Base-by-base conservation (phyloP, 306 rosid genomes). In the Cucurbita moschata region DNA sequence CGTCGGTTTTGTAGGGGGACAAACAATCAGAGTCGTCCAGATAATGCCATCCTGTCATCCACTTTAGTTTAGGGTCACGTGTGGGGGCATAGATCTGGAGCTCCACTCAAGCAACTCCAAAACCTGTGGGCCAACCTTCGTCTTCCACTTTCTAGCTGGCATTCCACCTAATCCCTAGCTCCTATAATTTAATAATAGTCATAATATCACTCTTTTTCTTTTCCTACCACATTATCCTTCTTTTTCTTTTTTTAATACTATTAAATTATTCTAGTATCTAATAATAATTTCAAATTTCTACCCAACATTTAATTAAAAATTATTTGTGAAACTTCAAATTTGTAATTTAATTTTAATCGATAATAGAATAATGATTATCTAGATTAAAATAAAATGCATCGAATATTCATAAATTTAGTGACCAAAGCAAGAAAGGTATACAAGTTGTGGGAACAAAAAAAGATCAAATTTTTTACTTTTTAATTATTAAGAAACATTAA, bases 131-230 rank as follows among this genome's bases (percentile, higher is more conserved):
- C 65, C 65, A 11, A 59, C 15, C 15, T 14, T 11, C 16, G n/a
- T 59, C 8, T 30, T 65, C 10, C 1, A 66, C 72, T 66, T 66
- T 66, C 72, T 21, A 66, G 72, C 55, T 66, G 72, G 40, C 72
- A 66, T 66, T 66, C 72, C 72, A 66, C 72, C 72, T 66, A 66
- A 66, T 61, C 14, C 38, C 67, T 35, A 61, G 4, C 10, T 26
- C n/a, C 53, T 18, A 11, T 19, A 1, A 38, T 39, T 26, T 30
- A 1, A 58, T n/a, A 8, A 15, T 62, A 58, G 12, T 26, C 8
- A 50, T 14, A 5, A 50, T 7, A 12, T 49, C 11, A 49, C 53
- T 18, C 8, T 1, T 7, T 55, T 18, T 16, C 12, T 54, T 54
- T 51, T 13, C 0, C 7, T 14, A 0, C 3, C 1, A n/a, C 12